These are phyloP conservation scores for Spergularia azorica DNA, from an alignment of 179 eudicot species.

Conservation along the genomic window DNA sequence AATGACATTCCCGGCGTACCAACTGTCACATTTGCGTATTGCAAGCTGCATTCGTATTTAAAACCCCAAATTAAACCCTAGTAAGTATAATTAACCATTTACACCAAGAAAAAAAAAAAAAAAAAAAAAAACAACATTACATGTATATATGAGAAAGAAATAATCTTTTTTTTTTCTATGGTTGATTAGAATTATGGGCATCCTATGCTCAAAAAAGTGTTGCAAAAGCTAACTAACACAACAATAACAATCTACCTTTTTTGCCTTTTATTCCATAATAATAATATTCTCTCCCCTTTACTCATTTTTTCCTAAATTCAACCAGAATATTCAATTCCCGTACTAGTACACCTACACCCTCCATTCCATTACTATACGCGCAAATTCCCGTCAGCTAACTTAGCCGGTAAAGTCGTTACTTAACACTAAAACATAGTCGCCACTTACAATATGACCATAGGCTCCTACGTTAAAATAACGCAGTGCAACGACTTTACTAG, in stretches of 20 bases:
- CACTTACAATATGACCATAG: background rate
- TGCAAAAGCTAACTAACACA: conserved; percentile 24
- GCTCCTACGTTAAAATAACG: background rate
- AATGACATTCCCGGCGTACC: conserved; percentile 69
- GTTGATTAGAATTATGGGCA: conserved; percentile 30
- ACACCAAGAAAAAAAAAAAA: background rate
- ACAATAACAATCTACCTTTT: conserved; percentile 18
- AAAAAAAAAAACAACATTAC: background rate
- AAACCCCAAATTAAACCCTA: background rate
- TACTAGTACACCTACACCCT: background rate
- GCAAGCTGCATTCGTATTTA: conserved; percentile 55
- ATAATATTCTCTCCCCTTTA: background rate
- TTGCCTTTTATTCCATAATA: conserved; percentile 6
- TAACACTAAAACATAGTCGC: too few species aligned
- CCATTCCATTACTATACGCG: background rate
- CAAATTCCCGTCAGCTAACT: background rate
- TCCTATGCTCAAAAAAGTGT: conserved; percentile 28
- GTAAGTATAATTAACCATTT: background rate
- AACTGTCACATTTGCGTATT: conserved; percentile 73
- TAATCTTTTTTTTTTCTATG: background rate
- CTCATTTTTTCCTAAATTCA: background rate
- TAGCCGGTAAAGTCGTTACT: background rate
- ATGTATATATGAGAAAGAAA: too few species aligned
- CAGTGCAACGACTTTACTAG: background rate
- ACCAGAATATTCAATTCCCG: conserved; percentile 15